Conservation (phyloP, 1,284 basidiomycete genomes). For the Anthracocystis setariae region DNA sequence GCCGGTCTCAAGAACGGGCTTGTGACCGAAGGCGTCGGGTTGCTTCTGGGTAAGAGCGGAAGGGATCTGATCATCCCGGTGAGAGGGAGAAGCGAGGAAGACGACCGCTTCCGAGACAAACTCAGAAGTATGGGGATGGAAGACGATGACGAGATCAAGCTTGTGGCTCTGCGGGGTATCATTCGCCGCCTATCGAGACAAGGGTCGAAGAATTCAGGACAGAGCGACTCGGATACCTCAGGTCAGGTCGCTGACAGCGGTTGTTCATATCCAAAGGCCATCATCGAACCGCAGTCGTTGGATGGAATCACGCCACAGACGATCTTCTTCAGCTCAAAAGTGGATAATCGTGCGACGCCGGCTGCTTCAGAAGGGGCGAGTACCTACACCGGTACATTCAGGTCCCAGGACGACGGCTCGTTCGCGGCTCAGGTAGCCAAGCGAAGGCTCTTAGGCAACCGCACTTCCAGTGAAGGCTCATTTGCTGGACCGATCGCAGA, state of each 20-base stretch:
- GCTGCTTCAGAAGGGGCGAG: constrained; percentile 28
- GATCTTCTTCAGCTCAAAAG: constrained; percentile 79
- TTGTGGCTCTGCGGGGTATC: constrained; percentile 86
- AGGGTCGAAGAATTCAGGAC: constrained; percentile 29
- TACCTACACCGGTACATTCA: constrained; percentile 39
- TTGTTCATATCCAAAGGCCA: constrained; percentile 62
- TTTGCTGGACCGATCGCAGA: constrained; percentile 48
- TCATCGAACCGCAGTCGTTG: constrained; percentile 76
- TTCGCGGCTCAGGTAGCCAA: constrained; percentile 53
- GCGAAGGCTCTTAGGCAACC: constrained; percentile 47
- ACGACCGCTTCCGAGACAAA: constrained; percentile 78
- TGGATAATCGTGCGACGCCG: constrained; percentile 13
- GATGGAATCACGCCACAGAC: constrained; percentile 87
- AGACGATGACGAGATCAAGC: constrained; percentile 79
- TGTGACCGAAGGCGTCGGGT: constrained; percentile 49
- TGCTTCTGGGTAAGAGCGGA: constrained; percentile 48
- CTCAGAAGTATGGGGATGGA: constrained; percentile 85
- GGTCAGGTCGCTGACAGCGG: constrained; percentile 2
- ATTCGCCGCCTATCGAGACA: constrained; percentile 71
- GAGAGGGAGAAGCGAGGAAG: constrained; percentile 71
- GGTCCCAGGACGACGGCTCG: constrained; percentile 52
- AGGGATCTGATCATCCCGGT: constrained; percentile 27
- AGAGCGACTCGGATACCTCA: constrained; percentile 24
- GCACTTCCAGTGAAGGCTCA: constrained; percentile 45
- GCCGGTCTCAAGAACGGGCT: constrained; percentile 53